Base-by-base conservation (phyloP, 768 basidiomycete species). In the Russula brevipes region DNA sequence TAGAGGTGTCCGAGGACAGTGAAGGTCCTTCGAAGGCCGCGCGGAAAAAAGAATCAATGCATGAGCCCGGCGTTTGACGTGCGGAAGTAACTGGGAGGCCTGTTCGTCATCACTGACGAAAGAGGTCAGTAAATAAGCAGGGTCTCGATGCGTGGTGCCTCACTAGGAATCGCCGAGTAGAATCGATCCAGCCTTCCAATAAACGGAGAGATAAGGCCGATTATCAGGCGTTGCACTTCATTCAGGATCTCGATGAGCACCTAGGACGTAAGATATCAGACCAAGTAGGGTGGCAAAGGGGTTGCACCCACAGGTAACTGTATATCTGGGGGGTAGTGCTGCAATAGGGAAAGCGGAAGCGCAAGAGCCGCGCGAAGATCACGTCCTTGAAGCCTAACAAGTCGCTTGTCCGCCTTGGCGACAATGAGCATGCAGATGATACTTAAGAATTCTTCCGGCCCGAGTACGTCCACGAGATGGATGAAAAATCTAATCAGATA, bases 381-480 rank as follows among this genome's bases (percentile, higher is more conserved):
- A 19, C 83, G 81, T 3, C 77, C 67, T 41, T 76, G 78, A 70
- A 87, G 87, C 50, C 87, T 83, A 11, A 84, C 81, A 41, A 87
- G 80, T 17, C 86, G 84, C 66, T 85, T 89, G 9, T 85, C 81
- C 3, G 81, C 78, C 68, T 88, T 91, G 69, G 95, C 91, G 1
- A 94, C 79, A 30, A 98, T 78, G 0, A 98, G 82, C 85, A 97
- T 89, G 59, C 81, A 85, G 14, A 97, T 73, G 0, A 94, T 88
- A 0, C 90, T 80, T 49, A 96, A 76, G 78, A 95, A 99, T 35
- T 92, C 86, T 8, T 80, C 76, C 7, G 87, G 77, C 3, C 92
- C 94, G 24, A 98, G 81, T 2, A 89, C 86, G 59, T 91, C 85
- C 24, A 90, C 82, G 14, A 99, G 81, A 71, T 95, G 93, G 2